Base-by-base conservation (phyloP, 2,329 filamentous ascomycete genomes). In the Colletotrichum horii region DNA sequence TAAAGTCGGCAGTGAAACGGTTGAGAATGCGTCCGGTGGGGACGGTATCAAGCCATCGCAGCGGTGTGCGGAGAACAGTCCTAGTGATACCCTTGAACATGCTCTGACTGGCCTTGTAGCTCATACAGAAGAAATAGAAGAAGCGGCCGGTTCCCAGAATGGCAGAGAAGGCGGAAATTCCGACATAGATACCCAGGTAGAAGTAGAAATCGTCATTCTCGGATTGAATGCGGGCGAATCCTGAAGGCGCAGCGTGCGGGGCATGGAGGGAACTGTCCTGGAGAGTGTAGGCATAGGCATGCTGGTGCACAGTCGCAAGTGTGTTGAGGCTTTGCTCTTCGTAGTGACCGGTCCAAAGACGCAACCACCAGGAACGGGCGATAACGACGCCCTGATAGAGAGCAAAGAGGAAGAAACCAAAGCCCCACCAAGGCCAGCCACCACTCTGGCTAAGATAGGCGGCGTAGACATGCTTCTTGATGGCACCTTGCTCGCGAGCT, bases 41-140 rank as follows among this genome's bases (percentile, higher is more conserved):
- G 0, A 95, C 93, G 0, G 94, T 96, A 80, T 96, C 94, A 48
- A 96, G 88, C 93, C 94, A 96, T 76, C 94, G 88, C n/a, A 96
- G 87, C 2, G 94, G 94, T 8, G 94, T 92, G 22, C 93, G 90
- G 5, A 96, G 87, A 14, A 96, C 89, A 1, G 91, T 88, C 78
- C 91, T 92, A 58, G 93, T 91, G 77, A 96, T 89, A 67, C 89
- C 89, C 26, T 91, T 88, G 77, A 96, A 96, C 5, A 96, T 87
- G 60, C 85, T 85, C 52, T 91, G 88, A n/a, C 94, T 95, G 4
- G 94, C 94, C 74, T 88, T 89, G 78, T 96, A 88, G 15, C 93
- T 93, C 64, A 93, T 92, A 9, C 86, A 78, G 79, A 92, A 94
- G 7, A 94, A 86, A 81, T 91, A 91, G 74, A 89, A 89, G 83